Conservation (phyloP, 129 eudicot genomes). For the Rutidosis leptorrhynchoides region DNA sequence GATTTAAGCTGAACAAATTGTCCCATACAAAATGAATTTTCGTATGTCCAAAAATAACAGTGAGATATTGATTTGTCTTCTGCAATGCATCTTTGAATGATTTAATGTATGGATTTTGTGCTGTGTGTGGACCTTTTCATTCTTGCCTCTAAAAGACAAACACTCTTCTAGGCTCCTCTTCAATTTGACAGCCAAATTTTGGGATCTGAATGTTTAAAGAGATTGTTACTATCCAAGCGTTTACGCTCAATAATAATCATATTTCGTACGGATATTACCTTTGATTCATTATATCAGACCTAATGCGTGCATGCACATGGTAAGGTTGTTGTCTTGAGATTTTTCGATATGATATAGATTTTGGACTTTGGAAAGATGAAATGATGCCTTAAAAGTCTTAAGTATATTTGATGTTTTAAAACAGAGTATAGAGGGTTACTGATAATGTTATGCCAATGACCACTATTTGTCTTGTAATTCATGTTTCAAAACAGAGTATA, state of each 20-base stretch:
- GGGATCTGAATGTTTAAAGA: conserved; percentile 25
- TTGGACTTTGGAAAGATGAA: conserved; percentile 12
- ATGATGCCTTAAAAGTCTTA: no score
- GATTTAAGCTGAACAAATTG: conserved; percentile 18
- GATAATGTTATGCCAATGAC: no score
- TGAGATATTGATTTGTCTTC: conserved; percentile 34
- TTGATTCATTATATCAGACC: conserved; percentile 7
- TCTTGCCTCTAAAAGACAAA: conserved; percentile 33
- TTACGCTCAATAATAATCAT: neutral
- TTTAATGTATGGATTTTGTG: conserved; percentile 18
- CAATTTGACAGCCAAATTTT: conserved; percentile 26
- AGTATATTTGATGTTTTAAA: no score
- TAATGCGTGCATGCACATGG: neutral
- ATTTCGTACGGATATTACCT: neutral
- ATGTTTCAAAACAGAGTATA: no score
- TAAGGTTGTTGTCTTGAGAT: conserved; percentile 17
- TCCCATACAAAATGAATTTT: conserved; percentile 29
- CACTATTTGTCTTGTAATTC: no score
- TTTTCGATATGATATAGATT: neutral
- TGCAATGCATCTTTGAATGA: conserved; percentile 32
- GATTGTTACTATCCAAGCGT: conserved; percentile 5
- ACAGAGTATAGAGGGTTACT: no score
- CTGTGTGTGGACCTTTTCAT: conserved; percentile 29
- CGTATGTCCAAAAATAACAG: conserved; percentile 34
- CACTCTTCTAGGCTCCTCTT: conserved; percentile 18